phyloP scores from a whole-genome alignment of 169 alveolate genomes.

The Pseudocohnilembus persalinus region DNA sequence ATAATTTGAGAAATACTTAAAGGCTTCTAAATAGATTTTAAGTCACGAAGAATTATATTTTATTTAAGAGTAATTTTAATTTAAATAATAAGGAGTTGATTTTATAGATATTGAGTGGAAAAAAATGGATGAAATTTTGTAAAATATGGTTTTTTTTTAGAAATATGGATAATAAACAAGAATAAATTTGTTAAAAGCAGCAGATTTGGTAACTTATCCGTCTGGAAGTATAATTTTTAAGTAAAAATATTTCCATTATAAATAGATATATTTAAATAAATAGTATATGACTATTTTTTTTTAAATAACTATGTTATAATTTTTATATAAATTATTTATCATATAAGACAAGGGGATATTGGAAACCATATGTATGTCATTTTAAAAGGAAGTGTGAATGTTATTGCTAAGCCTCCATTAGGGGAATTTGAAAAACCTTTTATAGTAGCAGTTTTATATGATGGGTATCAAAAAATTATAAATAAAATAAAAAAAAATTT shows the following conservation, averaged over 20 bases:
- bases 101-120: background rate
- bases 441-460: background rate
- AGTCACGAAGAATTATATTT: background rate
- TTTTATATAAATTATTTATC: too few species aligned
- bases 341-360: background rate
- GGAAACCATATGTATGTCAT: background rate
- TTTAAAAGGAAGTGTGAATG: background rate
- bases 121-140: background rate
- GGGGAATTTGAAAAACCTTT: background rate
- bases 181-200: background rate
- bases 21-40: background rate
- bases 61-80: too few species aligned
- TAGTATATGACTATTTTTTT: too few species aligned
- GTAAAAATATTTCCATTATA: too few species aligned
- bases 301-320: too few species aligned
- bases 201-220: background rate
- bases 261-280: too few species aligned
- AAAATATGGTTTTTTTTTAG: background rate
- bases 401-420: too few species aligned
- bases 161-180: background rate
- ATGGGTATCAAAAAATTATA: background rate
- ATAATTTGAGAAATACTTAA: background rate
- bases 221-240: background rate
- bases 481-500: too few species aligned
- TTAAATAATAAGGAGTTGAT: background rate